Evolutionary conservation across 1,284 basidiomycete species (phyloP).

Genomic region (Moesziomyces parantarcticus): DNA sequence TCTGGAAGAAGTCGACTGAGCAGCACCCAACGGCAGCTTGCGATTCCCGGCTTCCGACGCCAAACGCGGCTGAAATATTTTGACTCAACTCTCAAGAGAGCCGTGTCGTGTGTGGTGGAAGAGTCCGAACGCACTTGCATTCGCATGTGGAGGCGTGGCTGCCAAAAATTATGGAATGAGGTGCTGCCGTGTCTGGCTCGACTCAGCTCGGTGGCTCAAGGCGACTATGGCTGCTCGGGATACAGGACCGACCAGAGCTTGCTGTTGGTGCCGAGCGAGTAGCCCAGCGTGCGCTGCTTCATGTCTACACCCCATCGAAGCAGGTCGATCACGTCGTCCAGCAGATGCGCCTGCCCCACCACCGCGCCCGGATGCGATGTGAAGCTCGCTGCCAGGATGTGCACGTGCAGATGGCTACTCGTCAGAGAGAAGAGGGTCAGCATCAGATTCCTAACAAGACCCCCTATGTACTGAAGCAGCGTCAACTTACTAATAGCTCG

Average conservation of each 20-base stretch:
- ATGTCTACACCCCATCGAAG: constrained; percentile 75
- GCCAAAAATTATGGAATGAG: neutral
- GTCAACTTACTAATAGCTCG: constrained; percentile 91
- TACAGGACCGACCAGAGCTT: constrained; percentile 45
- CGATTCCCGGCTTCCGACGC: neutral
- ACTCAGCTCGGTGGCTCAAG: no score
- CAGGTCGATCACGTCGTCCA: constrained; percentile 84
- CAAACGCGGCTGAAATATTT: neutral
- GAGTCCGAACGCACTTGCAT: neutral
- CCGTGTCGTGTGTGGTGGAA: neutral
- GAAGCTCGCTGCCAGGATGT: constrained; percentile 77
- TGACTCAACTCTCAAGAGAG: neutral
- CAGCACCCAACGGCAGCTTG: neutral
- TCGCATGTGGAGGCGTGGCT: neutral
- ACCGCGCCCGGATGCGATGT: constrained; percentile 67
- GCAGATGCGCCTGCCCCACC: constrained; percentile 89
- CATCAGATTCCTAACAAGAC: no score
- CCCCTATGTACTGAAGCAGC: no score
- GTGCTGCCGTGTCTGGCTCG: neutral
- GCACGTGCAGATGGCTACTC: constrained; percentile 89
- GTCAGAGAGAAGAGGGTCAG: neutral
- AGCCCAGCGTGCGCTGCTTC: constrained; percentile 80
- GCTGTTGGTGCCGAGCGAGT: constrained; percentile 72
- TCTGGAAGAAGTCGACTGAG: neutral
- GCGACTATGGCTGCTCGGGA: no score